These are phyloP conservation scores for Neofusicoccum sp. DNA, from an alignment of 2,329 filamentous ascomycete species.

Conservation along the genomic window DNA sequence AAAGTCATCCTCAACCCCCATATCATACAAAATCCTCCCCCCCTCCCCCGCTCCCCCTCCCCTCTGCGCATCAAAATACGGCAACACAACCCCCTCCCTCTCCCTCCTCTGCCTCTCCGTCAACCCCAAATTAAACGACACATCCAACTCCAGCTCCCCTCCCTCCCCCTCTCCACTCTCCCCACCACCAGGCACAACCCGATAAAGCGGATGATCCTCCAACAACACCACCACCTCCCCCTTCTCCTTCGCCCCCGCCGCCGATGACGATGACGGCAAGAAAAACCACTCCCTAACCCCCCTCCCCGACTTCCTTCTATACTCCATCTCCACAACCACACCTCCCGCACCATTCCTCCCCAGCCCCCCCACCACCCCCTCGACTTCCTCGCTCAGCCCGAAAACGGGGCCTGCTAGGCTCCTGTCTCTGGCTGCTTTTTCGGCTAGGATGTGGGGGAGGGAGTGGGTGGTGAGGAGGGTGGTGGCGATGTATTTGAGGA, in stretches of 20 bases:
- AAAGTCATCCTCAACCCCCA: slow-evolving; percentile 95
- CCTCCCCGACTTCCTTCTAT: slow-evolving; percentile 78
- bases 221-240: slow-evolving; percentile 61
- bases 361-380: slow-evolving; percentile 74
- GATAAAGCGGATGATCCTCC: slow-evolving; percentile 73
- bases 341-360: slow-evolving; percentile 52
- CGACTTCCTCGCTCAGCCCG: slow-evolving; percentile 72
- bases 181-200: slow-evolving; percentile 40
- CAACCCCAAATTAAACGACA: slow-evolving; percentile 81
- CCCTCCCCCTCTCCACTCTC: slow-evolving; percentile 39
- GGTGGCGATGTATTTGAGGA: slow-evolving; percentile 84
- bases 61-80: slow-evolving; percentile 95
- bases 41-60: slow-evolving; percentile 70
- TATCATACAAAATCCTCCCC: slow-evolving; percentile 91
- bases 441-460: slow-evolving; percentile 70
- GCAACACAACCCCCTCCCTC: slow-evolving; percentile 83
- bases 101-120: slow-evolving; percentile 89
- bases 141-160: slow-evolving; percentile 57
- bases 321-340: slow-evolving; percentile 79
- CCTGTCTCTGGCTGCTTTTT: slow-evolving; percentile 72
- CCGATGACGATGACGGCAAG: slow-evolving; percentile 39
- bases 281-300: slow-evolving; percentile 70
- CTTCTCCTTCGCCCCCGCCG: background rate
- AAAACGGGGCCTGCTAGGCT: slow-evolving; percentile 74
- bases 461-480: slow-evolving; percentile 73